Conservation (phyloP, 176 grass and related monocot genomes). For the Paspalum notatum region DNA sequence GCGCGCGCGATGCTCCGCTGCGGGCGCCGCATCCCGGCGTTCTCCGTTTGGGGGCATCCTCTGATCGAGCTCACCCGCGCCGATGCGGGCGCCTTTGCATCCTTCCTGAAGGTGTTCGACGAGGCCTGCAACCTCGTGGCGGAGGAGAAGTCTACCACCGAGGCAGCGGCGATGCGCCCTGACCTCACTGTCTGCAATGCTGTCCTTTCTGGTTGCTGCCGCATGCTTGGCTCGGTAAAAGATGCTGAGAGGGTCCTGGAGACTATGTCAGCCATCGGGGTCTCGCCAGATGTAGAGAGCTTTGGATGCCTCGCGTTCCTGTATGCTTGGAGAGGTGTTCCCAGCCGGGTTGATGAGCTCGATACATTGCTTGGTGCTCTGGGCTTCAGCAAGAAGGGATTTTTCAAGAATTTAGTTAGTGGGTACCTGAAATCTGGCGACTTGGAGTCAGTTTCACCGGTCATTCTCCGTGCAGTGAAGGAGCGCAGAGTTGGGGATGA, state of each 20-base stretch:
- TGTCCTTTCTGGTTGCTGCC: slow-evolving; percentile 81
- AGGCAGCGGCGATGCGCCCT: slow-evolving; percentile 57
- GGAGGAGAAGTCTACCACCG: slow-evolving; percentile 56
- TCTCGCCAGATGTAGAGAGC: slow-evolving; percentile 71
- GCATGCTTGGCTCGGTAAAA: slow-evolving; percentile 52
- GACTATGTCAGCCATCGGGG: slow-evolving; percentile 68
- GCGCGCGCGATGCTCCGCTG: slow-evolving; percentile 59
- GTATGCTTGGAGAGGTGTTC: slow-evolving; percentile 77
- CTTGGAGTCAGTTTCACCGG: slow-evolving; percentile 64
- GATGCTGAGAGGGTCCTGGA: slow-evolving; percentile 84
- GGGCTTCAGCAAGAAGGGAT: slow-evolving; percentile 57
- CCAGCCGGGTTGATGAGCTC: slow-evolving; percentile 61
- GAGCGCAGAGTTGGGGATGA: slow-evolving; percentile 51
- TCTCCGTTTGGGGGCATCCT: slow-evolving; percentile 61
- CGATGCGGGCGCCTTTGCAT: slow-evolving; percentile 45
- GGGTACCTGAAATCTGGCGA: slow-evolving; percentile 63
- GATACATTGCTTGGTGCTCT: slow-evolving; percentile 87
- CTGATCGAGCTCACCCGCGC: slow-evolving; percentile 52
- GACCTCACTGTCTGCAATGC: slow-evolving; percentile 68
- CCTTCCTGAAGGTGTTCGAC: slow-evolving; percentile 79
- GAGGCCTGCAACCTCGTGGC: slow-evolving; percentile 56
- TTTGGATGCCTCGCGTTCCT: slow-evolving; percentile 85
- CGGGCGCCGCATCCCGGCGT: slow-evolving; percentile 64
- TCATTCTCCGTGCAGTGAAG: slow-evolving; percentile 63
- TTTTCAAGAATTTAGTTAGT: slow-evolving; percentile 82